Evolutionary conservation across 1,284 basidiomycete genomes (phyloP).

Genomic region (Fereydounia khargensis): DNA sequence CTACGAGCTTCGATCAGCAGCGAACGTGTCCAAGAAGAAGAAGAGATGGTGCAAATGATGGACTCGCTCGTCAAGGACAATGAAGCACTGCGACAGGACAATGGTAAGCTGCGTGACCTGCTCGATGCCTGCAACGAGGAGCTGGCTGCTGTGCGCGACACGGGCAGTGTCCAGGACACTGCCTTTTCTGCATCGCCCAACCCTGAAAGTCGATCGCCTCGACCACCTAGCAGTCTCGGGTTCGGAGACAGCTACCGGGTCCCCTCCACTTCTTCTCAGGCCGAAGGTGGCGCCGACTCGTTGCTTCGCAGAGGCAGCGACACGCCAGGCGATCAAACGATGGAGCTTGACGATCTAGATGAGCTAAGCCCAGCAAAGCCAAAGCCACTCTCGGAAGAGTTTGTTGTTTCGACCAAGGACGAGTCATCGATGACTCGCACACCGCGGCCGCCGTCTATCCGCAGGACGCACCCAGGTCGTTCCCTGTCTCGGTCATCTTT

Average conservation of each 20-base stretch:
- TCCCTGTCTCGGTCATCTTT: not conserved
- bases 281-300: not conserved
- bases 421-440: too few relatives aligned
- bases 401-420: too few relatives aligned
- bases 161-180: not conserved
- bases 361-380: too few relatives aligned
- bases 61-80: conserved; percentile 33
- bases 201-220: not conserved
- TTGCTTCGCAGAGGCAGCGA: too few relatives aligned
- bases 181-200: not conserved
- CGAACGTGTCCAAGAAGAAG: conserved; percentile 7
- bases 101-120: conserved; percentile 21
- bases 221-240: not conserved
- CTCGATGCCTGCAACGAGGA: conserved; percentile 46
- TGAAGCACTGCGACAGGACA: conserved; percentile 27
- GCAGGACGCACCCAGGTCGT: not conserved
- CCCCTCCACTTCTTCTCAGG: not conserved
- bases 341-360: too few relatives aligned
- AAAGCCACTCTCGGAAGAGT: too few relatives aligned
- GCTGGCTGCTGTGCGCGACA: conserved; percentile 23
- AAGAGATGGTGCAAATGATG: conserved; percentile 9
- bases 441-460: too few relatives aligned
- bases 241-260: conserved; percentile 3
- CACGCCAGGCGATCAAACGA: too few relatives aligned
- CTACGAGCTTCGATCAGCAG: conserved; percentile 7